These are phyloP conservation scores for Trichoderma atrobrunneum DNA, from an alignment of 2,329 filamentous ascomycete genomes.

Conservation along the genomic window DNA sequence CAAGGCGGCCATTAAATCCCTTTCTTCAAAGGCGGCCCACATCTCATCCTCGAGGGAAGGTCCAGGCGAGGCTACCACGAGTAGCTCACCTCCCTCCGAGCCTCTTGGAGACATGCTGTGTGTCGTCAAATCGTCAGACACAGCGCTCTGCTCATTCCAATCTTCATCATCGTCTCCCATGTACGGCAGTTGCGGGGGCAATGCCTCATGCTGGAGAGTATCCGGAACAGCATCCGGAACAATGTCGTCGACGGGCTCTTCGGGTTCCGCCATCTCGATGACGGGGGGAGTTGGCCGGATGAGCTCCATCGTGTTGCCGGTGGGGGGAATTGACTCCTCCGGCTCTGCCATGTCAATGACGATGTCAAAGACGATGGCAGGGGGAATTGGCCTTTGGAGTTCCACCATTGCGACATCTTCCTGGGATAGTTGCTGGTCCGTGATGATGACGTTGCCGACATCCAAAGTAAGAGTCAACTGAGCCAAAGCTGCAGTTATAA, in stretches of 20 bases:
- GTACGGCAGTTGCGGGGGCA: slow-evolving; percentile 9
- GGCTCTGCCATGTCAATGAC: slow-evolving; percentile 5
- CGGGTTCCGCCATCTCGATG: not conserved
- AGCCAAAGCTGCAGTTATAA: slow-evolving; percentile 14
- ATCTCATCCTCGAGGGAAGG: slow-evolving; percentile 9
- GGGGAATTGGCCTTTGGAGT: slow-evolving; percentile 4
- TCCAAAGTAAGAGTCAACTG: slow-evolving; percentile 5
- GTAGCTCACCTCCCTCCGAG: not conserved
- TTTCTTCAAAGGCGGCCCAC: not conserved
- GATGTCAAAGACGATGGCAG: not conserved
- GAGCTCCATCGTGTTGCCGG: slow-evolving; percentile 10
- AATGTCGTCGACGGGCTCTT: slow-evolving; percentile 11
- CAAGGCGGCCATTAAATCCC: slow-evolving; percentile 1
- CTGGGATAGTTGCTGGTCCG: not conserved
- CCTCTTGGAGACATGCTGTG: not conserved
- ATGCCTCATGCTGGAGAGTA: not conserved
- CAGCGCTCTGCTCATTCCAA: not conserved
- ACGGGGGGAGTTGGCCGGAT: not conserved
- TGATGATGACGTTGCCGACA: slow-evolving; percentile 3
- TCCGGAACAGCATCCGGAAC: slow-evolving; percentile 12
- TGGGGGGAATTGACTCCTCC: not conserved
- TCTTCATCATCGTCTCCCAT: slow-evolving; percentile 9
- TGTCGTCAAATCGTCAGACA: not conserved
- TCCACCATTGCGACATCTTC: slow-evolving; percentile 13
- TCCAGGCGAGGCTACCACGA: not conserved